Evolutionary conservation across 345 rosid species (phyloP).

Genomic region (Diplotaxis tenuifolia): DNA sequence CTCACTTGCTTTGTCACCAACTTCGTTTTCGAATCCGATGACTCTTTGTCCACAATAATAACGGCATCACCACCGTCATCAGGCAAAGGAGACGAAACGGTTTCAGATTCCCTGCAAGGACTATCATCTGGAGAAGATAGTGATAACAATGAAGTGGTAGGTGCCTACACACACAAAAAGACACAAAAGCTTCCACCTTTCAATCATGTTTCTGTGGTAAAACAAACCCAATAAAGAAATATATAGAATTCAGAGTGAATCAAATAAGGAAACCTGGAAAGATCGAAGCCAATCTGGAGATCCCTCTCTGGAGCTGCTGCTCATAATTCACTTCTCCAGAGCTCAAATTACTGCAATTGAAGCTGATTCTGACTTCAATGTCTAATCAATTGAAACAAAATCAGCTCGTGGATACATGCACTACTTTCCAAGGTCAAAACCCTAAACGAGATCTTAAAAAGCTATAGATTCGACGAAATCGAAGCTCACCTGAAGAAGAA

Average conservation of each 20-base stretch:
- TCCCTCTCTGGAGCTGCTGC: conserved; percentile 65
- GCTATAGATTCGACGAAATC: neutral
- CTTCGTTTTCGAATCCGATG: conserved; percentile 28
- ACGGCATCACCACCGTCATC: conserved; percentile 19
- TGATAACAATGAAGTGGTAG: conserved; percentile 64
- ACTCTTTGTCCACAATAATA: conserved; percentile 11
- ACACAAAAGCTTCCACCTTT: neutral
- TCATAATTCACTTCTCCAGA: conserved; percentile 41
- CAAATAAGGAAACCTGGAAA: conserved; percentile 49
- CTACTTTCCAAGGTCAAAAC: conserved; percentile 2
- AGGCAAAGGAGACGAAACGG: conserved; percentile 31
- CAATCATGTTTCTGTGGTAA: neutral
- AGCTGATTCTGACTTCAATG: neutral
- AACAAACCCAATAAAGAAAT: neutral
- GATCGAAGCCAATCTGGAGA: conserved; percentile 85
- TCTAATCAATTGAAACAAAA: neutral
- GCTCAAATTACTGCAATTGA: conserved; percentile 14
- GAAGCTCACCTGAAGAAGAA: conserved; percentile 19
- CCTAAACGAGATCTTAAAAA: conserved; percentile 2
- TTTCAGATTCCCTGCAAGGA: conserved; percentile 35
- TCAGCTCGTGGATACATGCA: neutral
- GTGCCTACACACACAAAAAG: conserved; percentile 48
- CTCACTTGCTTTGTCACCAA: conserved; percentile 30
- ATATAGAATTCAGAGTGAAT: neutral
- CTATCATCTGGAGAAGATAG: conserved; percentile 45